Conservation (phyloP, 2,329 filamentous ascomycete species). For the Fusarium pseudograminearum region DNA sequence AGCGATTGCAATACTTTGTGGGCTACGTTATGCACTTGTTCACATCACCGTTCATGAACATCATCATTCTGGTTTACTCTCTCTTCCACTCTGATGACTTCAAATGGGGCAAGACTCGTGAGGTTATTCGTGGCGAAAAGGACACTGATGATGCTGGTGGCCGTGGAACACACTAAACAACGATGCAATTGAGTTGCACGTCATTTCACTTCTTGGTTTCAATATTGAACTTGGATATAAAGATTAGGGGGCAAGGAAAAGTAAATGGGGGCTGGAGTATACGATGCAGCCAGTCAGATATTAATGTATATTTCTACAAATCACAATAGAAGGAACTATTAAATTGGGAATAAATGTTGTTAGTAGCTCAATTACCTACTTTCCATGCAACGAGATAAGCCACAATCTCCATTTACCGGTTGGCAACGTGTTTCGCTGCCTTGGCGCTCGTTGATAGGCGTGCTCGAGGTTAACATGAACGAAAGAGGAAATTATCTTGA, state of each 20-base stretch:
- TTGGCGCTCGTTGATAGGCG: slow-evolving; percentile 2
- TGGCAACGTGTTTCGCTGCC: not conserved
- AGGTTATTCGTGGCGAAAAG: slow-evolving; percentile 51
- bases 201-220: not conserved
- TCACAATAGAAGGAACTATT: not conserved
- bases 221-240: not conserved
- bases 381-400: not conserved
- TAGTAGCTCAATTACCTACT: not conserved
- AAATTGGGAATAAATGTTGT: not conserved
- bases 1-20: slow-evolving; percentile 55
- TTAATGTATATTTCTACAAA: slow-evolving; percentile 29
- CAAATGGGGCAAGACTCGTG: slow-evolving; percentile 60
- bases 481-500: not conserved
- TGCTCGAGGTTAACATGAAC: not conserved
- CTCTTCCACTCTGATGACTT: slow-evolving; percentile 59
- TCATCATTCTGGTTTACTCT: slow-evolving; percentile 57
- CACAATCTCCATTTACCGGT: not conserved
- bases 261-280: slow-evolving; percentile 7
- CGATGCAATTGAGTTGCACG: slow-evolving; percentile 1
- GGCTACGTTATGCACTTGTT: slow-evolving; percentile 55
- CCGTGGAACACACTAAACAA: slow-evolving; percentile 43
- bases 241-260: not conserved
- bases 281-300: slow-evolving; percentile 6
- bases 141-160: slow-evolving; percentile 44
- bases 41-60: slow-evolving; percentile 58